Evolutionary conservation across 768 basidiomycete species (phyloP), one percentile per base, ranked within the genome.

Genomic region (Lentinus tigrinus): DNA sequence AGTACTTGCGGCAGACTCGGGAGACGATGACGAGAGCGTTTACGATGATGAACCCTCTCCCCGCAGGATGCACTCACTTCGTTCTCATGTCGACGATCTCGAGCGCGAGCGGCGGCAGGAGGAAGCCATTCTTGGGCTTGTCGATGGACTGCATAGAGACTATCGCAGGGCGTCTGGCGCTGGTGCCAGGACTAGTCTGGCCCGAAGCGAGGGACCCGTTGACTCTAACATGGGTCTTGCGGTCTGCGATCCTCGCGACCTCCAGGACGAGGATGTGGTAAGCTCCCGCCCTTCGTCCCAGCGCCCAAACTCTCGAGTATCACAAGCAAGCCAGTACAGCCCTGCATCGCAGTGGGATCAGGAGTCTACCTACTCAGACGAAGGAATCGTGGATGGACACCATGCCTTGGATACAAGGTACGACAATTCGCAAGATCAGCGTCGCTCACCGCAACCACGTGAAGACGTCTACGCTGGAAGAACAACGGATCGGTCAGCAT

Each of bases 71-170:
- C 47, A 11, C 1, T 17, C 47, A 17, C 47, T 16, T 8, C 26
- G 16, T 19, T 34, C 47, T 17, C 26, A 21, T n/a, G 16, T 17
- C 17, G 13, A 10, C 9, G 26, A 48, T 13, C 9, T 11, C 19
- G 49, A 37, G 3, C 36, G 28, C 19, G 31, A 43, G 21, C 46
- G 26, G 58, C 70, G 68, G 42, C 73, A 74, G n/a, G 71, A 69
- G 26, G 71, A 69, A 46, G 76, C 74, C 4, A 67, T 79, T 8
- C 52, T 75, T 16, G 72, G 73, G 0, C 69, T 78, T 2, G 73
- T 79, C 3, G 66, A 72, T 42, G 72, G 66, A 9, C 42, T 69
- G 6, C 53, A 69, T n/a, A 63, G 73, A 26, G 66, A 68, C 31
- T 67, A 60, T 42, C 57, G 58, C 10, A 26, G 48, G 13, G 13